phyloP scores from a whole-genome alignment of 2,329 filamentous ascomycete species.

The Chrysoporthe cubensis region DNA sequence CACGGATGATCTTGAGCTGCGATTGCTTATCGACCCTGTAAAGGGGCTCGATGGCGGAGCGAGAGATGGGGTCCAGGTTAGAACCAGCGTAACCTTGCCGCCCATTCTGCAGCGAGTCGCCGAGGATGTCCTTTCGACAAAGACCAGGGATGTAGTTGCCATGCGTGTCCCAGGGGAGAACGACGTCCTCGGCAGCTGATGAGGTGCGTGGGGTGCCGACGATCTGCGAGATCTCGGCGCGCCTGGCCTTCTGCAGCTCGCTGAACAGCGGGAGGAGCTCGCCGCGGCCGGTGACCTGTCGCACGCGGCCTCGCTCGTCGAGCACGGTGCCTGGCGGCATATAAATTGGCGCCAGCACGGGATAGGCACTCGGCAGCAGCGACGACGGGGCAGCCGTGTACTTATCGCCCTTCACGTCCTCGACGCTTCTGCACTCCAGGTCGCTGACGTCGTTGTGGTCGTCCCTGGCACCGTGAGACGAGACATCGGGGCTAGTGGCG shows the following conservation, averaged over 20 bases:
- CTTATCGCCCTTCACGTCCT: neutral
- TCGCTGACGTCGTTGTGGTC: slow-evolving; percentile 10
- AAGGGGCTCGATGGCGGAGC: slow-evolving; percentile 22
- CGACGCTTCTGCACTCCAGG: neutral
- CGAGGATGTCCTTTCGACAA: slow-evolving; percentile 1
- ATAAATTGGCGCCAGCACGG: neutral
- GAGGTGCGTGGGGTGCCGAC: slow-evolving; percentile 5
- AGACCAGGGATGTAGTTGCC: slow-evolving; percentile 17
- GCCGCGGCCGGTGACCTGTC: neutral
- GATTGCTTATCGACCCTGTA: slow-evolving; percentile 23
- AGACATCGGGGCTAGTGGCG: slow-evolving; percentile 10
- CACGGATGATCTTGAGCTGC: slow-evolving; percentile 24
- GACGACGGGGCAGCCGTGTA: neutral
- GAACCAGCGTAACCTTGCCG: neutral
- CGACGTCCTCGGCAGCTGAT: slow-evolving; percentile 10
- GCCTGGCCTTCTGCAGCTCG: slow-evolving; percentile 18
- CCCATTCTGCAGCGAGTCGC: neutral
- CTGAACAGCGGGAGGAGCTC: slow-evolving; percentile 6
- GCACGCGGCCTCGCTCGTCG: neutral
- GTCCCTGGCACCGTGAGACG: slow-evolving; percentile 1
- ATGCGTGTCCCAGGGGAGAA: slow-evolving; percentile 23
- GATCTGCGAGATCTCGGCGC: slow-evolving; percentile 14
- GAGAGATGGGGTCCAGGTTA: neutral
- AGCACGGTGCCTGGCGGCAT: neutral
- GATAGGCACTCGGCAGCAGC: neutral